These are phyloP conservation scores for Dendryphion nanum DNA, from an alignment of 2,329 filamentous ascomycete species.

Conservation along the genomic window DNA sequence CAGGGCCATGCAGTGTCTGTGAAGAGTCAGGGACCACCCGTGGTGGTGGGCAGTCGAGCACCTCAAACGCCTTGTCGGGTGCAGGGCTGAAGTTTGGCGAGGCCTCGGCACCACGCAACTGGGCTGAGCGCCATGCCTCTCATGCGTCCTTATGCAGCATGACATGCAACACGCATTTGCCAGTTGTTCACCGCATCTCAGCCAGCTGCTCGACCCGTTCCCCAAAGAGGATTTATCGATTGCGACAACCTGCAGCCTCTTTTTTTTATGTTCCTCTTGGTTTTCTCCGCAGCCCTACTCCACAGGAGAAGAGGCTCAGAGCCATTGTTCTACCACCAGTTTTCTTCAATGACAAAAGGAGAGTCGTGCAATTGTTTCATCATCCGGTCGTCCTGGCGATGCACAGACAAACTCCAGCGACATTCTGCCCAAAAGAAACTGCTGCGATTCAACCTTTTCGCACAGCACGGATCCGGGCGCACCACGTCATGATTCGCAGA, in stretches of 20 bases:
- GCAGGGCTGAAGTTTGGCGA: no score
- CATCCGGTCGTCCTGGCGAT: not conserved
- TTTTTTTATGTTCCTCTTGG: not conserved
- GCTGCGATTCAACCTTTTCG: slow-evolving; percentile 1
- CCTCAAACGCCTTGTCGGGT: slow-evolving; percentile 23
- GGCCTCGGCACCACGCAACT: no score
- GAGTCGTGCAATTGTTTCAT: not conserved
- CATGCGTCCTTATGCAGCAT: slow-evolving; percentile 22
- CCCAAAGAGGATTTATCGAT: slow-evolving; percentile 6
- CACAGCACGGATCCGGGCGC: not conserved
- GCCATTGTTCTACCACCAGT: no score
- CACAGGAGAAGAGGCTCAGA: no score
- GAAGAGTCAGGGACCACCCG: slow-evolving; percentile 29
- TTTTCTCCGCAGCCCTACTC: not conserved
- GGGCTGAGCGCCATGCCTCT: not conserved
- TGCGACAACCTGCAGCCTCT: slow-evolving; percentile 7
- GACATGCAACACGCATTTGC: slow-evolving; percentile 20
- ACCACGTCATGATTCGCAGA: not conserved
- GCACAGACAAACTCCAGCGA: not conserved
- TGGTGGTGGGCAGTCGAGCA: slow-evolving; percentile 14
- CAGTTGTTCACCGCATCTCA: slow-evolving; percentile 29
- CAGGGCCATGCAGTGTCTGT: not conserved
- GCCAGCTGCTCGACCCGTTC: not conserved
- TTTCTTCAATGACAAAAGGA: not conserved
- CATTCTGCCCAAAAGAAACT: no score